Base-by-base conservation (phyloP, 2,329 filamentous ascomycete species). In the Didymella pinodella region DNA sequence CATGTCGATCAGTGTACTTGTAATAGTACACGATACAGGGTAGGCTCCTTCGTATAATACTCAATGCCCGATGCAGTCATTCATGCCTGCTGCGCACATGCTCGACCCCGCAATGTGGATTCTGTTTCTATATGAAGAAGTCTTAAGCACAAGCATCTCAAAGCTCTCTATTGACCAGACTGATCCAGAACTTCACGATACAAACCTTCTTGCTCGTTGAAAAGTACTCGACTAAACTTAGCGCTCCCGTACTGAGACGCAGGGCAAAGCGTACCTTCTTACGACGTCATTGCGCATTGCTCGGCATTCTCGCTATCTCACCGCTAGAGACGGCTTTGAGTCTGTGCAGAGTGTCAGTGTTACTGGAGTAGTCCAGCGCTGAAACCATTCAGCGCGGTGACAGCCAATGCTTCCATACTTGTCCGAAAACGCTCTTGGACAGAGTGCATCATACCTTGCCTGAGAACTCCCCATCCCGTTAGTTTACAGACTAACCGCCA, bases 261-360 rank as follows among this genome's bases (percentile, higher is more conserved):
- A 52, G 48, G 48, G 29, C 47, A 41, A 32, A 28, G 7, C 2
- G 32, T 16, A 32, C n/a, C 18, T 7, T 5, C 22, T 26, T 2
- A 16, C 32, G 16, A 57, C 54, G 54, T 57, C 54, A 57, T 47
- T 8, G 31, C 18, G 47, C 47, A 22, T 34, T 41, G 12, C 7
- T 43, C 12, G 11, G 31, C 18, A 20, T 41, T 18, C 31, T 55
- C 16, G 32, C 16, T 36, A 8, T 6, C 7, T 34, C 32, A 36
- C 32, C 32, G 16, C 16, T 36, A n/a, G 32, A 14, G 11, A 18
- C 16, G n/a, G 32, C 6, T 6, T 36, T 18, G 14, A 14, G 7
- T n/a, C n/a, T 34, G 32, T 34, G 16, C 32, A 34, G 32, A 34
- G 32, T 5, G 32, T 34, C 14, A 5, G 32, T 34, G 5, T 7